phyloP scores from a whole-genome alignment of 306 rosid species.

The Alnus rubra region DNA sequence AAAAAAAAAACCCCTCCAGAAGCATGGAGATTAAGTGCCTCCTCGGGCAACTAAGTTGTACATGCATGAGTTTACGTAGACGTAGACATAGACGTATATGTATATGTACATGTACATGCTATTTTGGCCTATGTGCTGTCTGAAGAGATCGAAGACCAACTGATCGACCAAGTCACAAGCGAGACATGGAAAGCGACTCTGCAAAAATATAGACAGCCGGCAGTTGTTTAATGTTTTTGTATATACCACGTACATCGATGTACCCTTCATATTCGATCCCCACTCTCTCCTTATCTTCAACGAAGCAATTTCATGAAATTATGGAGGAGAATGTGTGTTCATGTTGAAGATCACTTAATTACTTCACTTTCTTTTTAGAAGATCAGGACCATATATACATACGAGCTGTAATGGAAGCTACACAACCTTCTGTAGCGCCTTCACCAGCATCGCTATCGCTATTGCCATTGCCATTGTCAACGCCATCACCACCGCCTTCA shows the following conservation, averaged over 20 bases:
- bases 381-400: not conserved
- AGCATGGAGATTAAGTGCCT: not conserved
- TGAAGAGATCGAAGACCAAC: slow-evolving; percentile 13
- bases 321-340: not conserved
- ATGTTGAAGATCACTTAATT: not conserved
- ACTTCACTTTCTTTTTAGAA: not conserved
- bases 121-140: slow-evolving; percentile 49
- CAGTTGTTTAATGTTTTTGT: not conserved
- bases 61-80: not conserved
- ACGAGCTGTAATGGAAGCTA: slow-evolving; percentile 29
- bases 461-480: too few species aligned
- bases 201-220: slow-evolving; percentile 7
- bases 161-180: slow-evolving; percentile 41
- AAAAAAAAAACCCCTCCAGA: not conserved
- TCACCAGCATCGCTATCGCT: slow-evolving; percentile 7
- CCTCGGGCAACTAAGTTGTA: not conserved
- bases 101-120: not conserved
- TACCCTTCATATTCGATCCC: not conserved
- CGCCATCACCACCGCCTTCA: too few species aligned
- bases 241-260: not conserved
- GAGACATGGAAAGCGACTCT: not conserved
- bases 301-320: not conserved
- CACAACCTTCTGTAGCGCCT: slow-evolving; percentile 13
- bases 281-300: not conserved
- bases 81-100: not conserved